Evolutionary conservation across 2,329 filamentous ascomycete genomes (phyloP), one percentile per base, ranked within the genome.

Genomic region (Monilinia fructigena): DNA sequence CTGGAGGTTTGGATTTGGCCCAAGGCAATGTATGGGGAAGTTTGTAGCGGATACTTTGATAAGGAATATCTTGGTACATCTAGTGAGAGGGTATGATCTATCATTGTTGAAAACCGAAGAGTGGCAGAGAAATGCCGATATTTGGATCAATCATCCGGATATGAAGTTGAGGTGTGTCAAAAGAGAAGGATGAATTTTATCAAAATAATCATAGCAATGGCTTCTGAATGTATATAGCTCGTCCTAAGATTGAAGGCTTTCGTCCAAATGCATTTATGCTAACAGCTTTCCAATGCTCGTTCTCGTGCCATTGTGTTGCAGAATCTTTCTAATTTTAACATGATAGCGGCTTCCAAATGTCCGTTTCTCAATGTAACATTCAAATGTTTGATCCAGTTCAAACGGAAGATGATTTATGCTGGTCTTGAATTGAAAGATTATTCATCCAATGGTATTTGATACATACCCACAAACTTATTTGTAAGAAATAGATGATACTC

Each of bases 1-100:
- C 55, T 81, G 79, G 80, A 73, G 80, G 3, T 82, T 80, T 70
- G 80, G 80, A 0, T 82, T 81, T 67, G 80, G 80, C 0, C 78
- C 80, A 0, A 70, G 80, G 38, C 75, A 78, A 65, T 82, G 80
- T 66, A 68, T 82, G 70, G 80, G 80, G 0, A 79, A 78, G 68
- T 76, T 78, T 67, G 69, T 79, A 1, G 78, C 76, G 3, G 79
- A 81, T 61, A n/a, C 76, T 35, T 72, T 80, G 1, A 72, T 80
- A 55, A 66, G 74, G 8, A 50, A 65, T 5, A 28, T 68, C 6
- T 55, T 68, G 20, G 67, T 59, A 42, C 58, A 68, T 59, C 18
- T 66, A 23, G 26, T 67, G 23, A 55, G 60, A 53, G 54, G 62
- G 16, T 66, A 60, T 56, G 47, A 52, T 12, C 50, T 42, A 8